These are phyloP conservation scores for Yamadazyma triangularis DNA, from an alignment of 1,139 yeast species.

Conservation along the genomic window DNA sequence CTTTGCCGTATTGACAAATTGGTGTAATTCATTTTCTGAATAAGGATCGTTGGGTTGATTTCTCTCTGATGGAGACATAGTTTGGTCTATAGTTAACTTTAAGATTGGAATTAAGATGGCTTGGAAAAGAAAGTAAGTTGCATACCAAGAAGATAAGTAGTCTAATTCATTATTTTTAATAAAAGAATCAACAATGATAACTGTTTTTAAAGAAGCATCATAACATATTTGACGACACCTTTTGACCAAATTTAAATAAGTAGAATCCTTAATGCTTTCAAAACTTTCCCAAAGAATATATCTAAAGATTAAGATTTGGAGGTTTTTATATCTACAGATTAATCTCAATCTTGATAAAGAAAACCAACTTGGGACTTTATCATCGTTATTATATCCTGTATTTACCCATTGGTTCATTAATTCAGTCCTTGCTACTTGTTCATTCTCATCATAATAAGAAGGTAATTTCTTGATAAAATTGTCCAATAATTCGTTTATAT, in stretches of 20 bases:
- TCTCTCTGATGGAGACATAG: slow-evolving; percentile 31
- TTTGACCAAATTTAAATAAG: slow-evolving; percentile 30
- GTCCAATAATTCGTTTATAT: slow-evolving; percentile 41
- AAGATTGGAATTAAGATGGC: slow-evolving; percentile 55
- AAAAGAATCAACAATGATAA: slow-evolving; percentile 45
- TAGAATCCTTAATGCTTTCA: slow-evolving; percentile 35
- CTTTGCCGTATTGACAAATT: slow-evolving; percentile 38
- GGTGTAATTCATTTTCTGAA: slow-evolving; percentile 10
- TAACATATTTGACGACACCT: slow-evolving; percentile 50
- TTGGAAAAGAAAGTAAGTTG: slow-evolving; percentile 58
- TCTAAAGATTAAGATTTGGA: slow-evolving; percentile 50
- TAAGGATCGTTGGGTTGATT: slow-evolving; percentile 15
- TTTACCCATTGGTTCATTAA: slow-evolving; percentile 14
- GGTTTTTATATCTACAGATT: slow-evolving; percentile 51
- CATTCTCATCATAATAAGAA: slow-evolving; percentile 40
- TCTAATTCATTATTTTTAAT: slow-evolving; percentile 26
- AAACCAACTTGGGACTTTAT: slow-evolving; percentile 34
- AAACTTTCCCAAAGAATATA: slow-evolving; percentile 54
- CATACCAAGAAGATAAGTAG: slow-evolving; percentile 53
- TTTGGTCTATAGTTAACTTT: slow-evolving; percentile 47
- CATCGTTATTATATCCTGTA: slow-evolving; percentile 5
- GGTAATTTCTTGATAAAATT: slow-evolving; percentile 44
- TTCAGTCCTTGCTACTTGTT: slow-evolving; percentile 16
- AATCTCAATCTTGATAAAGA: slow-evolving; percentile 46
- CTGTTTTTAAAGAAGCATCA: slow-evolving; percentile 50